These are phyloP conservation scores for Calonectria hawksworthii DNA, from an alignment of 2,329 filamentous ascomycete species.

Conservation along the genomic window DNA sequence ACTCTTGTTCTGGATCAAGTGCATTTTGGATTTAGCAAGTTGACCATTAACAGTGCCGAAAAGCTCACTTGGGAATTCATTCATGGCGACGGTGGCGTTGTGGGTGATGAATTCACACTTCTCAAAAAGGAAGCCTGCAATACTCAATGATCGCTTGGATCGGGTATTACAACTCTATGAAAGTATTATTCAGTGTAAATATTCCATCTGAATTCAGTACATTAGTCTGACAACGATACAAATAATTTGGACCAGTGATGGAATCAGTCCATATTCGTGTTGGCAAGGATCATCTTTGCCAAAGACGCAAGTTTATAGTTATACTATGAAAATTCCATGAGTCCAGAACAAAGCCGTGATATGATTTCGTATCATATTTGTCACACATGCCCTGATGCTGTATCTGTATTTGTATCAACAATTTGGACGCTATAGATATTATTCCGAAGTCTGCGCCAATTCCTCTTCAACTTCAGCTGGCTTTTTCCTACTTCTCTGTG, in stretches of 20 bases:
- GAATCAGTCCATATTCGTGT: neutral
- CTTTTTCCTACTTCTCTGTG: neutral
- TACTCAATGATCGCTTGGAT: neutral
- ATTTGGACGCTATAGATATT: neutral
- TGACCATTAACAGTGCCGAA: slow-evolving; percentile 51
- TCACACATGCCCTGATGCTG: too few relatives aligned
- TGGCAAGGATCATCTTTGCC: too few relatives aligned
- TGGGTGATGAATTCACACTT: slow-evolving; percentile 53
- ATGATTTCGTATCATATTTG: neutral
- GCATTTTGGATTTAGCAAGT: slow-evolving; percentile 63
- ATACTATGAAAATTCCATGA: too few relatives aligned
- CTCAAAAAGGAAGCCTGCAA: slow-evolving; percentile 1
- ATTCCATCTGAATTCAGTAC: neutral
- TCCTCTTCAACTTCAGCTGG: neutral
- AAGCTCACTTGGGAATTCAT: slow-evolving; percentile 61
- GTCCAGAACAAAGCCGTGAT: too few relatives aligned
- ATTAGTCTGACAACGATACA: too few relatives aligned
- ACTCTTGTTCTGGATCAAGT: slow-evolving; percentile 60
- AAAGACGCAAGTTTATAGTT: too few relatives aligned
- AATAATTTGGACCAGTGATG: neutral
- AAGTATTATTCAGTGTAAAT: neutral
- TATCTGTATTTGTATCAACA: too few relatives aligned
- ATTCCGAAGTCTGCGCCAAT: neutral
- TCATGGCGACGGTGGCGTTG: slow-evolving; percentile 54
- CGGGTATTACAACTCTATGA: too few relatives aligned